A percentile compares a stretch with the other conserved stretches of the same genome.
Conservation (phyloP, 1,284 basidiomycete genomes). For the Ceratobasidium sp. region DNA sequence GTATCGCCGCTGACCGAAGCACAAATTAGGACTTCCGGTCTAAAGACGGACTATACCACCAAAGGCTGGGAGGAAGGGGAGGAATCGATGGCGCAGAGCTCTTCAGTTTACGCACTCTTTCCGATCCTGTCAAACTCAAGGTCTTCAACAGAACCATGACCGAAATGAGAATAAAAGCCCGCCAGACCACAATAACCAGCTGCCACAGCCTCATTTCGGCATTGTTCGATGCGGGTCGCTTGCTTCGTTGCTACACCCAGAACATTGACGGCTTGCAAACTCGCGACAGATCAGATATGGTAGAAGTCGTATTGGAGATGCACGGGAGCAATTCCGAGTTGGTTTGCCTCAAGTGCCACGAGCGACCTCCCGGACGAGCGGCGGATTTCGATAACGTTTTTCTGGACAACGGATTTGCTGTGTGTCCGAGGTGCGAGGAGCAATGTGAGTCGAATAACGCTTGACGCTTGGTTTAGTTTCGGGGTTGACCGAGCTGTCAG, state of each 20-base stretch:
- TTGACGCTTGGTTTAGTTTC: background rate
- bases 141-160: background rate
- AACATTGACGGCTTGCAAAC: constrained; percentile 19
- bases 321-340: background rate
- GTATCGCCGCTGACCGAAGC: too few relatives aligned
- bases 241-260: constrained; percentile 20
- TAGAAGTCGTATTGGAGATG: background rate
- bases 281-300: background rate
- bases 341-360: background rate
- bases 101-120: background rate
- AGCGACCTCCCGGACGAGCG: background rate
- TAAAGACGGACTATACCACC: background rate
- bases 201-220: background rate
- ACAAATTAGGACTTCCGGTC: constrained; percentile 24
- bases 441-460: background rate
- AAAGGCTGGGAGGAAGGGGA: background rate
- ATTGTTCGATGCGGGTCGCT: background rate
- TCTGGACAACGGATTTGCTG: background rate
- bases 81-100: background rate
- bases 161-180: background rate
- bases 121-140: background rate
- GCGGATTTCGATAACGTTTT: background rate
- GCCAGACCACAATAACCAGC: background rate
- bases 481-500: background rate
- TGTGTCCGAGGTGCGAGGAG: background rate